Percentiles rank a stretch among this genome's conserved stretches.
Conservation (phyloP, 139 green algal species). For the Tetradesmus lagerheimii region DNA sequence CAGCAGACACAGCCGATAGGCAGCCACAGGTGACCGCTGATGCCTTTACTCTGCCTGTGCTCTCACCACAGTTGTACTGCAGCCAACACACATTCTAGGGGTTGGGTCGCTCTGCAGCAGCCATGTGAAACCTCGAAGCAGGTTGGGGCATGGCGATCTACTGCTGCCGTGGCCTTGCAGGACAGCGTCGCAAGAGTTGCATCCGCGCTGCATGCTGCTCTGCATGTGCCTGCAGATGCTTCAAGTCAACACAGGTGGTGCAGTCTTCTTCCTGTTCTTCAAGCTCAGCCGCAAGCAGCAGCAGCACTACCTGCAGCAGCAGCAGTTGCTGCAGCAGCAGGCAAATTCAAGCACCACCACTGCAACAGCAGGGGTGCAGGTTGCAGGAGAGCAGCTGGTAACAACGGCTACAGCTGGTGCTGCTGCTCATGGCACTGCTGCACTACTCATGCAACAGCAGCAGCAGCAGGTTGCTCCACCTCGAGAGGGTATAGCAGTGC, state of each 20-base stretch:
- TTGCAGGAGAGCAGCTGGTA: conserved; percentile 9
- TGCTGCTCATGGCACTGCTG: not conserved
- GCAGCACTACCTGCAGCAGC: conserved; percentile 17
- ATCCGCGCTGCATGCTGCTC: too few species aligned
- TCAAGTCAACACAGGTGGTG: conserved; percentile 84
- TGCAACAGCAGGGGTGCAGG: not conserved
- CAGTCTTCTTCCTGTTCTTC: conserved; percentile 87
- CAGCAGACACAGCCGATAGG: not conserved
- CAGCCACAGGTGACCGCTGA: conserved; percentile 40
- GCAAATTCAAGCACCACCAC: not conserved
- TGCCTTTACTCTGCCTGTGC: not conserved
- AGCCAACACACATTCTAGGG: not conserved
- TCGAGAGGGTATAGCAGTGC: conserved; percentile 63
- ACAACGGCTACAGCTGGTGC: not conserved
- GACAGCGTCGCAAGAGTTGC: too few species aligned
- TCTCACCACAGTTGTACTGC: not conserved
- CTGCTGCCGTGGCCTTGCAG: not conserved
- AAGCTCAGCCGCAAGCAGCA: conserved; percentile 5
- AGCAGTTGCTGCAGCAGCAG: not conserved
- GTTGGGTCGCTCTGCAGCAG: not conserved
- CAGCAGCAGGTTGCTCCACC: not conserved
- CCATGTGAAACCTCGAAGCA: not conserved
- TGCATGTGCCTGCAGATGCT: conserved; percentile 60
- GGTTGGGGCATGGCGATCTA: not conserved
- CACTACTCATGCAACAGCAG: not conserved